Evolutionary conservation across 2,329 filamentous ascomycete species (phyloP), one percentile per base, ranked within the genome.

Genomic region (Alternaria gansuensis): DNA sequence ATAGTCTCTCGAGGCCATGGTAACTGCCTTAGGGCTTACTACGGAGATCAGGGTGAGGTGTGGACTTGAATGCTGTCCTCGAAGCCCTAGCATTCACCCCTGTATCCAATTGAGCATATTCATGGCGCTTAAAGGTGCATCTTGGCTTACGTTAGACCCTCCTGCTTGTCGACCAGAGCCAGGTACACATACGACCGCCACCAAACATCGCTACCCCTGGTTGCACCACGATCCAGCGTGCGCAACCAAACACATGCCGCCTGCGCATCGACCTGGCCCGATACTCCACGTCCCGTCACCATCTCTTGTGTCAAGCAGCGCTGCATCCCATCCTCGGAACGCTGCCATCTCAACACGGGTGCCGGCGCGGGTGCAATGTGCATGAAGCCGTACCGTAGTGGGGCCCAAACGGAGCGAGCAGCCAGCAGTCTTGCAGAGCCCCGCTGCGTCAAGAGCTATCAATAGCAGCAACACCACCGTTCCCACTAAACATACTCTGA

Each of bases 81-180:
- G 56, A 63, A 53, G 44, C 51, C 60, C 51, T 53, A 65, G 44
- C 40, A 37, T 55, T 51, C 54, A 51, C 31, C 14, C 36, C 31
- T 51, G 23, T 10, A 33, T 28, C 66, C 59, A 64, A 62, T 63
- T 48, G 54, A 64, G 57, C 43, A 55, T 21, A 33, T 26, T 24
- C 43, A 50, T 41, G 44, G 23, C 40, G 24, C 44, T 53, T 51
- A 24, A 51, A 37, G 48, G 45, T 14, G 39, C 59, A 51, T 50
- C 51, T 58, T 63, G 64, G 71, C 71, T 73, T 66, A 73, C 71
- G 70, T 73, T 69, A 60, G 70, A 70, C 62, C 48, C 40, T 51
- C 44, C 60, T 59, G 59, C 54, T 62, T 46, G 41, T 60, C 41
- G 17, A 31, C 44, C 44, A 21, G 45, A 39, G 48, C 54, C 48